phyloP scores from a whole-genome alignment of 495 filamentous ascomycete species.

The Cairneyella variabilis region DNA sequence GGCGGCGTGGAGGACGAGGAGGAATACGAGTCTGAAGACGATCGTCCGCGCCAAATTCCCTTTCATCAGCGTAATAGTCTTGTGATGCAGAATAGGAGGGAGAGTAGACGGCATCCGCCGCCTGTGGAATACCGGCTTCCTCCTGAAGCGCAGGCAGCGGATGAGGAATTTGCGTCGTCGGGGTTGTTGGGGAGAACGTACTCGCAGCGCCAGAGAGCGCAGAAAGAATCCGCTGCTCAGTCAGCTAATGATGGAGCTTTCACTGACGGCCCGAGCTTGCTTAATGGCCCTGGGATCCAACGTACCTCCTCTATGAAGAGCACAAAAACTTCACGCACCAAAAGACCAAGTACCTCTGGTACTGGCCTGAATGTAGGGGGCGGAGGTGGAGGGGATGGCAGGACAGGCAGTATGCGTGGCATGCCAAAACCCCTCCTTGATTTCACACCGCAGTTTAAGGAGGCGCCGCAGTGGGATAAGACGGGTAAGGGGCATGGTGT shows the following conservation, averaged over 20 bases:
- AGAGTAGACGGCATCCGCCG: slow-evolving; percentile 38
- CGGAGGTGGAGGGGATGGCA: slow-evolving; percentile 4
- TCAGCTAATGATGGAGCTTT: slow-evolving; percentile 35
- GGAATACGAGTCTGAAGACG: slow-evolving; percentile 21
- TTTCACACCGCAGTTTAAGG: slow-evolving; percentile 67
- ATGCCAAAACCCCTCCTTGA: slow-evolving; percentile 67
- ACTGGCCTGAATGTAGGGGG: too few species aligned
- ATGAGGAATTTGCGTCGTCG: slow-evolving; percentile 47
- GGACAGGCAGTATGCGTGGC: slow-evolving; percentile 28
- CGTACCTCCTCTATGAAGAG: slow-evolving; percentile 17
- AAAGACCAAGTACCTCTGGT: slow-evolving; percentile 15
- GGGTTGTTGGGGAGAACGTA: slow-evolving; percentile 63
- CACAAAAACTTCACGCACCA: slow-evolving; percentile 12
- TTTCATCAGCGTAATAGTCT: slow-evolving; percentile 26
- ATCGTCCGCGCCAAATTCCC: slow-evolving; percentile 22
- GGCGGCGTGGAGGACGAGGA: slow-evolving; percentile 19
- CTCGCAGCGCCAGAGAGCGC: slow-evolving; percentile 53
- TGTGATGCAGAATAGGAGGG: slow-evolving; percentile 25
- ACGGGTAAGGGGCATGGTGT: slow-evolving; percentile 64
- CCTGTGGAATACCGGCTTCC: slow-evolving; percentile 22
- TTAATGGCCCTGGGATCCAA: slow-evolving; percentile 31
- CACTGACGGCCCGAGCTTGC: slow-evolving; percentile 44
- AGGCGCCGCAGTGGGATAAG: slow-evolving; percentile 67
- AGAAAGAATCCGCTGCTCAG: slow-evolving; percentile 46
- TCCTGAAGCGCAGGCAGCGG: slow-evolving; percentile 27